Evolutionary conservation across 2,329 filamentous ascomycete genomes (phyloP), one percentile per base, ranked within the genome.

Genomic region (Plectosphaerella plurivora): DNA sequence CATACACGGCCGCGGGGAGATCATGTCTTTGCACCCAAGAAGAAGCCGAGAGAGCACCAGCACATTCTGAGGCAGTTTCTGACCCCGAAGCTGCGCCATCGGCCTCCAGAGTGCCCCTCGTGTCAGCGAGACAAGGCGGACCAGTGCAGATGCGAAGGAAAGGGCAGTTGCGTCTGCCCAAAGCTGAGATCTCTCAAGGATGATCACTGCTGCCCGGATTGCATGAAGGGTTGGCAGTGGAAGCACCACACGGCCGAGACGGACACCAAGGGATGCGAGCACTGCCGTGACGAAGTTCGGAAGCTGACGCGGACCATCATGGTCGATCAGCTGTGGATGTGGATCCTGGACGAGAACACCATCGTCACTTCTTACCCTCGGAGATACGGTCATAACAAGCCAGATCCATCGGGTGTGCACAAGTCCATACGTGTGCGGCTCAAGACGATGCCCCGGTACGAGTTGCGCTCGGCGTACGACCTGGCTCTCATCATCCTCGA

Each of bases 321-420:
- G 72, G 70, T 73, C 1, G 72, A 74, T 37, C 71, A 75, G 24
- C n/a, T 47, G 3, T 47, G 45, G 45, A 47, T 47, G 45, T 47
- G 68, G 68, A 61, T 73, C 15, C 51, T 72, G 0, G 68, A 70
- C 46, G 61, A 59, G 11, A 16, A 65, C 7, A 72, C 68, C 1
- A 64, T 74, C 22, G 65, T 74, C 11, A 70, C 70, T 0, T 70
- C 62, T 49, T 74, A 73, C 41, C 70, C 71, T 0, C 68, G 72
- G n/a, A 61, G 72, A 3, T 78, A 72, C 51, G 73, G 74, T 1
- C 59, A 64, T 1, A 72, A 73, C 47, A 71, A 72, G 12, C 61
- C 66, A 1, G 71, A 75, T 37, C 51, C 58, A 1, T 71, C 72
- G 0, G 72, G 64, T 0, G 65, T 76, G 0, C 69, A 76, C 53